Evolutionary conservation across 441 rosid species (phyloP).

Genomic region (Melastoma candidum): DNA sequence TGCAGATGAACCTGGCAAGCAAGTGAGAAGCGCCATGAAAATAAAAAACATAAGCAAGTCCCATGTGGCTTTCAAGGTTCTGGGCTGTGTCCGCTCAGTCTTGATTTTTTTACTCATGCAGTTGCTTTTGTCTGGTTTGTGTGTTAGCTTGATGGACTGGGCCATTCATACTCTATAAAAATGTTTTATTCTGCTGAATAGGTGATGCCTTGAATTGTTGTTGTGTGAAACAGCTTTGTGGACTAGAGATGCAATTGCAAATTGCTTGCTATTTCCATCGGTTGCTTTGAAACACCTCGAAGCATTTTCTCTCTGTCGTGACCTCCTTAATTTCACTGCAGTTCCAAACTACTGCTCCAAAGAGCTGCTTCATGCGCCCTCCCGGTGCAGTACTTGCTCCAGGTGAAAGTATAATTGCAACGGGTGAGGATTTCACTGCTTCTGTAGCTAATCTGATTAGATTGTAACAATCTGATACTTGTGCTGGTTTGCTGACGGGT

Average conservation of each 20-base stretch:
- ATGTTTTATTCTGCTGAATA: no score
- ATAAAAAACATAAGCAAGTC: conserved; percentile 32
- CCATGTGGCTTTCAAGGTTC: conserved; percentile 37
- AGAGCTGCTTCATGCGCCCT: conserved; percentile 76
- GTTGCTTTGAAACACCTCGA: neutral
- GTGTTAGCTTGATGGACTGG: no score
- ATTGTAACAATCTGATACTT: neutral
- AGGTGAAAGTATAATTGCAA: conserved; percentile 57
- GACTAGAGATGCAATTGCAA: neutral
- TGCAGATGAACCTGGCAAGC: conserved; percentile 39
- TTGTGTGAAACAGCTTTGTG: no score
- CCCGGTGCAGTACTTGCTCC: conserved; percentile 65
- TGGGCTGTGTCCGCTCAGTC: neutral
- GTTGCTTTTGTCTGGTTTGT: no score
- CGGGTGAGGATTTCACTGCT: conserved; percentile 29
- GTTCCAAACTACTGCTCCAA: conserved; percentile 83
- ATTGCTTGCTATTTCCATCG: conserved; percentile 1
- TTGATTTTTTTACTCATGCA: neutral
- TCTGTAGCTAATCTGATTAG: neutral
- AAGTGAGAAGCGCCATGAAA: conserved; percentile 32
- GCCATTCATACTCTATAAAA: no score
- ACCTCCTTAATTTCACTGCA: conserved; percentile 8
- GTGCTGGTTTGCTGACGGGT: neutral
- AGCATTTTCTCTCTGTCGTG: conserved; percentile 2
- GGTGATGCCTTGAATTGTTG: no score